Evolutionary conservation across 164 flowering plant genomes (phyloP).

Genomic region (Cinnamomum chago): DNA sequence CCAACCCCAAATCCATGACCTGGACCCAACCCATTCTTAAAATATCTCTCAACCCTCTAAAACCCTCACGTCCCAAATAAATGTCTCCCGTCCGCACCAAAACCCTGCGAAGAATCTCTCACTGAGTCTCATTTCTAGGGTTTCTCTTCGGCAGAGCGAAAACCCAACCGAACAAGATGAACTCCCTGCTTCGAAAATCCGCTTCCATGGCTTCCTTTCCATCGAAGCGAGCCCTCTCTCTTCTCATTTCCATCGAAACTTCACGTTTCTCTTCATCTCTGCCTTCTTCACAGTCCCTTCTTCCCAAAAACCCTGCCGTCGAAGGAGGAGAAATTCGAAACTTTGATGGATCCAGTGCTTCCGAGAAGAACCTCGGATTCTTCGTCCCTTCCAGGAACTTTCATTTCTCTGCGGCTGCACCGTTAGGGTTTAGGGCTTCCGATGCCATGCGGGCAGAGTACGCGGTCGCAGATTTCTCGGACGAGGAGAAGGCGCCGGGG

Average conservation of each 20-base stretch:
- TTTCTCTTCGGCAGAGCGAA: too few species aligned
- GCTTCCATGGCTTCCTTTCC: constrained; percentile 17
- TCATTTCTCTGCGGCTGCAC: constrained; percentile 27
- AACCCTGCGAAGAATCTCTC: too few species aligned
- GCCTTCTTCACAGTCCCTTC: background rate
- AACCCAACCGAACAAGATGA: constrained; percentile 14
- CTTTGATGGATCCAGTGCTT: constrained; percentile 1
- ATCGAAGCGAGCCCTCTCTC: constrained; percentile 22
- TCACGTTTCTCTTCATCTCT: constrained; percentile 5
- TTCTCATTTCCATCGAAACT: constrained; percentile 18
- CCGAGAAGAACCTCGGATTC: constrained; percentile 6
- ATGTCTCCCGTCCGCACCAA: too few species aligned
- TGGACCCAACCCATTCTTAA: too few species aligned
- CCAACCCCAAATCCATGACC: too few species aligned
- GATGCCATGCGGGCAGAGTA: constrained; percentile 26
- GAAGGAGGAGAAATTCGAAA: background rate
- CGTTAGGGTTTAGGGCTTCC: constrained; percentile 34
- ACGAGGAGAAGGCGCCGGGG: constrained; percentile 32
- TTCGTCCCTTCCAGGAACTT: constrained; percentile 26
- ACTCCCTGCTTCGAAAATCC: constrained; percentile 20
- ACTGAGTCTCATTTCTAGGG: too few species aligned
- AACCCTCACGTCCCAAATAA: too few species aligned
- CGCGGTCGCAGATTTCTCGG: constrained; percentile 42
- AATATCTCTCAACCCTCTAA: too few species aligned
- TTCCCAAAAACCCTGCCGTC: background rate